Base-by-base conservation (phyloP, 2,329 filamentous ascomycete genomes). In the Cladosporium austrohemisphaericum region DNA sequence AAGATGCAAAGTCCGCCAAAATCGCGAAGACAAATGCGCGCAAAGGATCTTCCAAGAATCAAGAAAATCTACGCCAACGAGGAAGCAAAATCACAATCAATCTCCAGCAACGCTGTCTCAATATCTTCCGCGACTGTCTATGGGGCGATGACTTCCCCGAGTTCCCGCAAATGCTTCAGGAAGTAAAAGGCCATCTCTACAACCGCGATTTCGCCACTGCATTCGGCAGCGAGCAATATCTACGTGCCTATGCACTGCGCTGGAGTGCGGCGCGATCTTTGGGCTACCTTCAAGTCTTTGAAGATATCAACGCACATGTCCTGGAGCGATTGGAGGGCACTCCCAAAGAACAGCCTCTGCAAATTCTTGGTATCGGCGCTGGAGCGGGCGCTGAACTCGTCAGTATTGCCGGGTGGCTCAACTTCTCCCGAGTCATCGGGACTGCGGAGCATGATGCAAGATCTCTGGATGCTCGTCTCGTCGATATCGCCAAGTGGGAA, bases 261-360 rank as follows among this genome's bases (percentile, higher is more conserved):
- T 97, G 92, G 91, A 95, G 90, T 68, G 88, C 92, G 1, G 85
- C 86, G 45, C 77, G 93, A 48, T 87, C 90, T 0, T 71, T 97
- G 45, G 89, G 85, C 54, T 97, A 97, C 69, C 74, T 81, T 14
- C 72, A 77, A 11, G 64, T 84, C 14, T 41, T 49, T 7, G 63
- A 60, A 52, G 54, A 70, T 59, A 49, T 71, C 57, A 57, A 58
- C 31, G 56, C 64, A 5, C 54, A 53, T 8, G 5, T 58, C 3
- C 13, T 22, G 11, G 25, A 33, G 11, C 14, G 19, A 13, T 28
- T 19, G 22, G 6, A 36, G 14, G 25, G 18, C 1, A 26, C 49
- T n/a, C 22, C 31, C n/a, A 36, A 56, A 5, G 26, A 33, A 2
- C 43, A 58, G 11, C 19, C 26, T 7, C 25, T 33, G 26, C 71